These are phyloP conservation scores for Cicer cuneatum DNA, from an alignment of 306 rosid genomes.

Conservation along the genomic window DNA sequence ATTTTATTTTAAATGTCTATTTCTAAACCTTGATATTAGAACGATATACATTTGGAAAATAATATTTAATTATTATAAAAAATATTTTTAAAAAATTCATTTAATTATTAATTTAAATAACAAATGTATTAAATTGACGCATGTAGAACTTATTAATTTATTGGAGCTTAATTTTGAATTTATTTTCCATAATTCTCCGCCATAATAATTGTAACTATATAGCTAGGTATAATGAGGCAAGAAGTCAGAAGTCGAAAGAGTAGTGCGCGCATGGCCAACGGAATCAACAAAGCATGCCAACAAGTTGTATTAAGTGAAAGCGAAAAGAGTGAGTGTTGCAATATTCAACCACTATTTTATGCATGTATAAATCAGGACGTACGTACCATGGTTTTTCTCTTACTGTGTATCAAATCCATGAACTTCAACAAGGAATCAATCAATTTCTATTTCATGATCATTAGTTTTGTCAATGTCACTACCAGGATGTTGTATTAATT, in stretches of 20 bases:
- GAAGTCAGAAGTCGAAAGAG: neutral
- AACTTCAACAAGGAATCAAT: neutral
- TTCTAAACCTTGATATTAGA: too few relatives aligned
- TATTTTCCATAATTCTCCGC: too few relatives aligned
- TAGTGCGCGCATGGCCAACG: conserved; percentile 17
- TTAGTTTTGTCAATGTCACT: neutral
- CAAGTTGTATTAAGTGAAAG: neutral
- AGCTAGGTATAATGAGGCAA: neutral
- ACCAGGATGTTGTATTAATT: too few relatives aligned
- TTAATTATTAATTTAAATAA: too few relatives aligned
- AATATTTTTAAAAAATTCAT: too few relatives aligned
- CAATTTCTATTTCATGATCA: neutral
- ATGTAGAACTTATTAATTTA: too few relatives aligned
- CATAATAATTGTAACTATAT: too few relatives aligned
- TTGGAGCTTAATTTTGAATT: too few relatives aligned
- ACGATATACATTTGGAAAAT: too few relatives aligned
- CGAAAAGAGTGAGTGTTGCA: conserved; percentile 7
- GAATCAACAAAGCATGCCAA: neutral
- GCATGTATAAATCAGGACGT: neutral
- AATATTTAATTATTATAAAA: too few relatives aligned
- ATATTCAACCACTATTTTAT: neutral
- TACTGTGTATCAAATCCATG: neutral
- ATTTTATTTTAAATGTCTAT: too few relatives aligned
- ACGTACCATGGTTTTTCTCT: neutral
- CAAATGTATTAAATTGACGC: too few relatives aligned